These are phyloP conservation scores for Penicillium antarcticum DNA, from an alignment of 495 filamentous ascomycete genomes.

Conservation along the genomic window DNA sequence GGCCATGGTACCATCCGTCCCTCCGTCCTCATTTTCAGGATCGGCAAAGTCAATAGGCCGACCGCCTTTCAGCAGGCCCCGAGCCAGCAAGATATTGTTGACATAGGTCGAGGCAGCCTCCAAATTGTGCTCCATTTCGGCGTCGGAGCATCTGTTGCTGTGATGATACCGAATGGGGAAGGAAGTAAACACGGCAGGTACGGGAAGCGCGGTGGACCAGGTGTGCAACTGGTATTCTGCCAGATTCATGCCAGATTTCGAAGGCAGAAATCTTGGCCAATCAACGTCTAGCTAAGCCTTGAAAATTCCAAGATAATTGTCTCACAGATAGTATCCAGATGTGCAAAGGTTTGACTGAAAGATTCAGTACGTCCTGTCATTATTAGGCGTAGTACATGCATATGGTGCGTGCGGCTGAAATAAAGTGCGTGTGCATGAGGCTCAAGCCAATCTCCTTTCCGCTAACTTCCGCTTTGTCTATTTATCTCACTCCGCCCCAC, in stretches of 20 bases:
- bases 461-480: no score
- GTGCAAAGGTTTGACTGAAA: no score
- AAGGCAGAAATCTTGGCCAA: background rate
- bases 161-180: constrained; percentile 34
- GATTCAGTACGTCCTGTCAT: no score
- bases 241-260: background rate
- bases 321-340: no score
- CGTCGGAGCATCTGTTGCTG: constrained; percentile 13
- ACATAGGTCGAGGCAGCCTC: constrained; percentile 89
- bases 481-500: no score
- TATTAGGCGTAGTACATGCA: no score
- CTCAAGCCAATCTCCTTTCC: no score
- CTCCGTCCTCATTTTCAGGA: constrained; percentile 64
- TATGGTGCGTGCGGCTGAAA: no score
- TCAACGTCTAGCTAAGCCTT: no score
- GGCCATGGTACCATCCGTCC: constrained; percentile 68
- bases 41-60: constrained; percentile 80
- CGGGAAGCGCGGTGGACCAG: constrained; percentile 12
- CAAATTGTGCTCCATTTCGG: constrained; percentile 77
- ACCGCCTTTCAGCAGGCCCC: constrained; percentile 83
- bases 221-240: constrained; percentile 14
- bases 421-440: no score
- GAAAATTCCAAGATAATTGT: no score
- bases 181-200: constrained; percentile 43
- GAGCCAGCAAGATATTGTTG: constrained; percentile 90